A percentile compares a stretch with the other conserved stretches of the same genome.
Conservation (phyloP, 164 flowering plant genomes). For the Pachysandra terminalis region DNA sequence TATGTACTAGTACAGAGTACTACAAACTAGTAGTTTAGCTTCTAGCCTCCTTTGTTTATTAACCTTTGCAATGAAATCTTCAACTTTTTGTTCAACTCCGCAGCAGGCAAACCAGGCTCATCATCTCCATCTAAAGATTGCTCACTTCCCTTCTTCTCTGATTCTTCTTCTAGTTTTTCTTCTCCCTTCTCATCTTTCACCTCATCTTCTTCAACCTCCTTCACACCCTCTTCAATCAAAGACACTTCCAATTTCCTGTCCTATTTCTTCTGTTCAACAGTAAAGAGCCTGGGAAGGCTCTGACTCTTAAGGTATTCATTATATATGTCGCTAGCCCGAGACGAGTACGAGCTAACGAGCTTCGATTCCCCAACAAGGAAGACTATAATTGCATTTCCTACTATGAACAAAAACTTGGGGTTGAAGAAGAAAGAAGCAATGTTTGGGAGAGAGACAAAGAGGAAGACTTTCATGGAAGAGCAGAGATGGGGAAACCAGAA, state of each 20-base stretch:
- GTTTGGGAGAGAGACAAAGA: too few relatives aligned
- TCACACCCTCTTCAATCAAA: constrained; percentile 5
- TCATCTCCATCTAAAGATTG: constrained; percentile 24
- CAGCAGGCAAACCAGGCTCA: constrained; percentile 26
- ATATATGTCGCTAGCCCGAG: constrained; percentile 25
- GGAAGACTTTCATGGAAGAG: too few relatives aligned
- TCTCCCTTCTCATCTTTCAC: not conserved
- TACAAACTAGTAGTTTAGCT: constrained; percentile 23
- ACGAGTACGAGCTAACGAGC: constrained; percentile 28
- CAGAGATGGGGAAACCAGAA: too few relatives aligned
- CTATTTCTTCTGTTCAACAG: constrained; percentile 11
- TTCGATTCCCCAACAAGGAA: constrained; percentile 58
- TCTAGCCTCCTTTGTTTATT: constrained; percentile 58
- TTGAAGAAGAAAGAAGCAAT: too few relatives aligned
- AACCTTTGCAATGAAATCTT: constrained; percentile 67
- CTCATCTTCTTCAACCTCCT: not conserved
- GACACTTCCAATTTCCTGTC: constrained; percentile 3
- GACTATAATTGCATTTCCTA: constrained; percentile 52
- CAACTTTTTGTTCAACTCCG: constrained; percentile 55
- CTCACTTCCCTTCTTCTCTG: not conserved
- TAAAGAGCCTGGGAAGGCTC: constrained; percentile 12
- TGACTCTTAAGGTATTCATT: constrained; percentile 35
- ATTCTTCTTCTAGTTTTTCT: not conserved
- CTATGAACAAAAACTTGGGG: too few relatives aligned
- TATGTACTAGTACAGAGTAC: constrained; percentile 12